Conservation (phyloP, 2,329 filamentous ascomycete species). For the Pseudogymnoascus pannorum region DNA sequence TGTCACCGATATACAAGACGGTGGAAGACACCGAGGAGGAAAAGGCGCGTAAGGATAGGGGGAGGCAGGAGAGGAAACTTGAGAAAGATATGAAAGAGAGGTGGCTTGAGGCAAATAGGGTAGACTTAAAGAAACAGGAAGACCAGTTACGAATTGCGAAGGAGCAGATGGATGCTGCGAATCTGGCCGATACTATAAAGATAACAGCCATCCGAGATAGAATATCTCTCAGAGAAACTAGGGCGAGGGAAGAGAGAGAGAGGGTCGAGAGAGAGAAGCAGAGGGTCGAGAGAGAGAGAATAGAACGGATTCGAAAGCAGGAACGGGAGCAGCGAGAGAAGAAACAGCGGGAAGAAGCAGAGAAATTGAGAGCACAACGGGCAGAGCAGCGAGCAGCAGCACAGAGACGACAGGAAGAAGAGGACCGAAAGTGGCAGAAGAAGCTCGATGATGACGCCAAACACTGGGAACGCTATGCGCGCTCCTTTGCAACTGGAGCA, state of each 20-base stretch:
- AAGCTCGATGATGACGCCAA: background rate
- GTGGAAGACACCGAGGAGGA: slow-evolving; percentile 27
- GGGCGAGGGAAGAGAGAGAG: slow-evolving; percentile 12
- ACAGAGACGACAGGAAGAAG: slow-evolving; percentile 14
- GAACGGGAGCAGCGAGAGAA: slow-evolving; percentile 13
- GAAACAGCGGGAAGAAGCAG: slow-evolving; percentile 13
- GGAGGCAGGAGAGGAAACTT: slow-evolving; percentile 27
- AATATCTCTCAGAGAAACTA: slow-evolving; percentile 14
- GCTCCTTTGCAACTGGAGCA: background rate
- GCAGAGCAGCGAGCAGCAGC: slow-evolving; percentile 14
- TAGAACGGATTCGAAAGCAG: slow-evolving; percentile 13
- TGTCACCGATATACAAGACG: slow-evolving; percentile 27
- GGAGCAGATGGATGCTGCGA: slow-evolving; percentile 13
- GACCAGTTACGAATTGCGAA: slow-evolving; percentile 5
- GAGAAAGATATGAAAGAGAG: slow-evolving; percentile 30
- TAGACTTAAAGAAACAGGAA: slow-evolving; percentile 17
- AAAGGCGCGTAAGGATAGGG: slow-evolving; percentile 28
- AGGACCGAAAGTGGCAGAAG: slow-evolving; percentile 12
- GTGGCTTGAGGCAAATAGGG: slow-evolving; percentile 17
- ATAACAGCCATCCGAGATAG: slow-evolving; percentile 9
- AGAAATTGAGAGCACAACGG: slow-evolving; percentile 14
- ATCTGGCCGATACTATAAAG: slow-evolving; percentile 14
- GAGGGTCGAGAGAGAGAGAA: no score
- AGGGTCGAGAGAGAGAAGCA: slow-evolving; percentile 11
- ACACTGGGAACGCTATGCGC: background rate